Conservation (phyloP, 139 green algal genomes). For the Chlamydomonas asymmetrica region DNA sequence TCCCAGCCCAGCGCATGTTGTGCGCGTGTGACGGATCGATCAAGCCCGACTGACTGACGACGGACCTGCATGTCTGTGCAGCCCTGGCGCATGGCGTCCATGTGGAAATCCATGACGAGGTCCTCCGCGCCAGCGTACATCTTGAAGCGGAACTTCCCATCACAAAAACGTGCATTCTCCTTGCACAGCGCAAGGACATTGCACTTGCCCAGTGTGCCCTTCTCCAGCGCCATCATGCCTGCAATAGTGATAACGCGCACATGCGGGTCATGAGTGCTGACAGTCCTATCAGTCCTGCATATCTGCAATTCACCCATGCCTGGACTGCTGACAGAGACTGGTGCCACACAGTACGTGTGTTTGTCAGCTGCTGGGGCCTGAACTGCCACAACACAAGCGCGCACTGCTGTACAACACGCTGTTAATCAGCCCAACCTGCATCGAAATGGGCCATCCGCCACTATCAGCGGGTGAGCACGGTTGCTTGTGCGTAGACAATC, state of each 20-base stretch:
- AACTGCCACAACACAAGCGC: too few species aligned
- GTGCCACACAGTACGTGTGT: too few species aligned
- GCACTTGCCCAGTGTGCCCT: conserved; percentile 82
- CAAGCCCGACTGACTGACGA: too few species aligned
- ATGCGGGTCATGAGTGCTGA: too few species aligned
- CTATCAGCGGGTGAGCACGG: not conserved
- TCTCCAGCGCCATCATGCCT: conserved; percentile 84
- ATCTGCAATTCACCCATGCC: too few species aligned
- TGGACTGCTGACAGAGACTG: too few species aligned
- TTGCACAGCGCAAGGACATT: conserved; percentile 70
- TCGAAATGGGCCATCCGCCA: not conserved
- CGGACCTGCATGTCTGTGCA: too few species aligned
- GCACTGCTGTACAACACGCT: too few species aligned
- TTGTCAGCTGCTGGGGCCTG: too few species aligned
- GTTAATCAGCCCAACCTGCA: too few species aligned
- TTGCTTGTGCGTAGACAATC: not conserved
- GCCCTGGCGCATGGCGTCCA: conserved; percentile 62
- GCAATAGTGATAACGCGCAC: conserved; percentile 16
- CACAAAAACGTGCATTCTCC: conserved; percentile 94
- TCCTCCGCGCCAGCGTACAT: conserved; percentile 97
- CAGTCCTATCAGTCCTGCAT: too few species aligned
- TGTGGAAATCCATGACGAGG: conserved; percentile 93
- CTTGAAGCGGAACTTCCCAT: conserved; percentile 89
- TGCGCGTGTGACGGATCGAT: too few species aligned
- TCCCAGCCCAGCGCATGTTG: not conserved